phyloP scores from a whole-genome alignment of 2,329 filamentous ascomycete species.

The Colletotrichum tamarilloi region DNA sequence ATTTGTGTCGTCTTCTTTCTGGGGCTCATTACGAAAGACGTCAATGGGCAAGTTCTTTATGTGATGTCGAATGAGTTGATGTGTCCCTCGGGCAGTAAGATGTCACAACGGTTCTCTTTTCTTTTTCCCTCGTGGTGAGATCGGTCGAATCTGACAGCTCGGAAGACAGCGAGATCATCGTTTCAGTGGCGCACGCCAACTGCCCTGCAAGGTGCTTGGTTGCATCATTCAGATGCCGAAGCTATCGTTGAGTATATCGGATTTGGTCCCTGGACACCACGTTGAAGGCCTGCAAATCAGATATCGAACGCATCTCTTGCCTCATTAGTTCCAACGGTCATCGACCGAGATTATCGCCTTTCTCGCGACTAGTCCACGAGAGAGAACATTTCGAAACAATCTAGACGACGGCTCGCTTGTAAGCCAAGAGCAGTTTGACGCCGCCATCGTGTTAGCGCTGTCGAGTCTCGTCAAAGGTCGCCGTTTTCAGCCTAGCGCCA shows the following conservation, averaged over 20 bases:
- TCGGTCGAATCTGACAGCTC: not conserved
- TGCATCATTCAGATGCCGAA: not conserved
- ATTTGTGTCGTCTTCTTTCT: not conserved
- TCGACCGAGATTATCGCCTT: not conserved
- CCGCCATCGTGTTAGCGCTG: not conserved
- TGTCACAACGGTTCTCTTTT: not conserved
- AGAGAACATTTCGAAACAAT: conserved; percentile 10
- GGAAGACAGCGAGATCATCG: conserved; percentile 5
- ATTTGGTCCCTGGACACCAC: not conserved
- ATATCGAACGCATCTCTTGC: not conserved
- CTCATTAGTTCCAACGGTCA: conserved; percentile 5
- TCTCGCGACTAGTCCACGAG: not conserved
- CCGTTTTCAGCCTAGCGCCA: conserved; percentile 13
- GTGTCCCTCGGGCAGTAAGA: not conserved
- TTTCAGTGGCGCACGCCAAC: conserved; percentile 22
- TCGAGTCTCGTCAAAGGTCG: conserved; percentile 8
- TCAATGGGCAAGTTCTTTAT: not conserved
- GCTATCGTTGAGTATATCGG: not conserved
- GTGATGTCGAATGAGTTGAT: not conserved
- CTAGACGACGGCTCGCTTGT: not conserved
- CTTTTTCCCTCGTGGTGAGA: not conserved
- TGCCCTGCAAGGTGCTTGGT: not conserved
- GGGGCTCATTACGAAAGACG: not conserved
- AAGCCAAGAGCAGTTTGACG: conserved; percentile 10
- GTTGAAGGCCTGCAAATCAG: not conserved